Conservation (phyloP, 331 rosid genomes). For the Pyrus hybrid region DNA sequence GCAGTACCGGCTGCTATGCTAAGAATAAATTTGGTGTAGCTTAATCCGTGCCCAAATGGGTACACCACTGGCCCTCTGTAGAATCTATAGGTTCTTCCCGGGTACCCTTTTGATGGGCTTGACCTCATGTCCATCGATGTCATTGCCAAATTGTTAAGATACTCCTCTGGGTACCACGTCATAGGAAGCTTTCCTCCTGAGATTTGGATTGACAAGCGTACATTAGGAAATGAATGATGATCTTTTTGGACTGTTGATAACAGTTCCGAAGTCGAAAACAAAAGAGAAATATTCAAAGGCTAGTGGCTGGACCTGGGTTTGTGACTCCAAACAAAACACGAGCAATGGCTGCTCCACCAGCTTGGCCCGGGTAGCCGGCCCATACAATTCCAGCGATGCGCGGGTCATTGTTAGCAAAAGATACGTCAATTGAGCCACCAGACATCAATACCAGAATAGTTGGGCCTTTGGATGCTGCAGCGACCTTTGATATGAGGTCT, state of each 20-base stretch:
- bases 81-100: conserved; percentile 82
- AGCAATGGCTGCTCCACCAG: conserved; percentile 81
- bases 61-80: conserved; percentile 70
- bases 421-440: conserved; percentile 68
- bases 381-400: conserved; percentile 46
- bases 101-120: conserved; percentile 33
- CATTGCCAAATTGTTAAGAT: conserved; percentile 58
- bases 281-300: neutral
- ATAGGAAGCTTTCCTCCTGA: conserved; percentile 75
- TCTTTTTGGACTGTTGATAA: neutral
- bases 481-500: conserved; percentile 61
- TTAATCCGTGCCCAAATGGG: conserved; percentile 67
- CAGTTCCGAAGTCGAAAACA: neutral
- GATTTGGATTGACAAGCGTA: neutral
- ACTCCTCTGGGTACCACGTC: conserved; percentile 88
- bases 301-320: conserved; percentile 42
- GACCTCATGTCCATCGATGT: conserved; percentile 80
- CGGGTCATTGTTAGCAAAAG: conserved; percentile 54
- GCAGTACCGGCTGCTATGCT: conserved; percentile 33
- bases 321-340: conserved; percentile 52
- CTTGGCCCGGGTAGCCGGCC: conserved; percentile 92
- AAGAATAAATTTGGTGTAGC: conserved; percentile 53
- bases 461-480: conserved; percentile 69
- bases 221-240: neutral
- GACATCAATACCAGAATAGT: conserved; percentile 69